Conservation (phyloP, 78 protist genomes). For the Diacronema lutheri region DNA sequence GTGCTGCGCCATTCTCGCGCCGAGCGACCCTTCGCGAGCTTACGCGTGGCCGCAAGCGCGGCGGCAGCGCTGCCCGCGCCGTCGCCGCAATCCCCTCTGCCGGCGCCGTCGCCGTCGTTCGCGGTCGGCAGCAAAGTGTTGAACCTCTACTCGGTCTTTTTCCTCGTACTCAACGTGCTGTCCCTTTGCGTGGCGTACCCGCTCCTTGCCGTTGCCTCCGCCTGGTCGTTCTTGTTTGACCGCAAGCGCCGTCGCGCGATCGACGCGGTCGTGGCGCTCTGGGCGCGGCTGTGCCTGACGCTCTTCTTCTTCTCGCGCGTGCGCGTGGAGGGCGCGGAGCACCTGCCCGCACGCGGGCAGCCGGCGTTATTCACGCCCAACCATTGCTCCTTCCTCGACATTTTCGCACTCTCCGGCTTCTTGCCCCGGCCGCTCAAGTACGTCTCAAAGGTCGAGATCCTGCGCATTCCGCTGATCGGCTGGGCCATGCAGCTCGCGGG, state of each 20-base stretch:
- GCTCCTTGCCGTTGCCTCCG: too few relatives aligned
- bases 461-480: constrained; percentile 7
- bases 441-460: background rate
- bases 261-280: background rate
- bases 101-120: too few relatives aligned
- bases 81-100: too few relatives aligned
- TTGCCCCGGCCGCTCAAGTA: constrained; percentile 9
- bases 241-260: background rate
- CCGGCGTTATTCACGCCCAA: background rate
- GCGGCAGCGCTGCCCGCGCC: too few relatives aligned
- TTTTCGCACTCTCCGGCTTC: background rate
- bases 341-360: background rate
- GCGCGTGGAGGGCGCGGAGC: background rate
- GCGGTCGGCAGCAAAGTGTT: too few relatives aligned
- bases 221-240: background rate
- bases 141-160: too few relatives aligned
- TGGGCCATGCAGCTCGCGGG: constrained; percentile 1
- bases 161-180: too few relatives aligned
- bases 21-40: too few relatives aligned
- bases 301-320: background rate
- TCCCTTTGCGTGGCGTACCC: too few relatives aligned
- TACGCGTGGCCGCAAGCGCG: too few relatives aligned
- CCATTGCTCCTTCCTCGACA: constrained; percentile 20
- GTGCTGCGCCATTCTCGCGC: too few relatives aligned
- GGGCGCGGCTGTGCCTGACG: background rate